These are phyloP conservation scores for Pleurotus giganteus DNA, from an alignment of 768 basidiomycete species.

Conservation along the genomic window DNA sequence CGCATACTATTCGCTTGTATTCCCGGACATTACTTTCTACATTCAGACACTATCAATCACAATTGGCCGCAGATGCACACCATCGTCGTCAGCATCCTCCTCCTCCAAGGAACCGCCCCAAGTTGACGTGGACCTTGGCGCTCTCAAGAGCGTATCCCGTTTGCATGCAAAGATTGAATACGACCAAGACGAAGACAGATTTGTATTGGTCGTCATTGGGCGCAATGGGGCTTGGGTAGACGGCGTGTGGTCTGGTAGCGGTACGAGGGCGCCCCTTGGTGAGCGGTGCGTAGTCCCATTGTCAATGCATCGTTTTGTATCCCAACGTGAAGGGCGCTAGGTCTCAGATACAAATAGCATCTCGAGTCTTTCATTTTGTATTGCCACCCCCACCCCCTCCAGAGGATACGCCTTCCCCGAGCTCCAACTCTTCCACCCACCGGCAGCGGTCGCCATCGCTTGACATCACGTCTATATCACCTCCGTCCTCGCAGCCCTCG, in stretches of 20 bases:
- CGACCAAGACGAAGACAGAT: conserved; percentile 85
- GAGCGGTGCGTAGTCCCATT: conserved; percentile 58
- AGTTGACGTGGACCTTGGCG: conserved; percentile 90
- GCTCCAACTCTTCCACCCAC: conserved; percentile 68
- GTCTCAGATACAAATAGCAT: conserved; percentile 95
- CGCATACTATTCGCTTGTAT: conserved; percentile 92
- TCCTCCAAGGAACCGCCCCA: conserved; percentile 56
- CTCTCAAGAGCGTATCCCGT: conserved; percentile 96
- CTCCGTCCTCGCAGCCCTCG: conserved; percentile 78
- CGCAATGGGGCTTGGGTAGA: conserved; percentile 98
- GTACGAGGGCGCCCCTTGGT: conserved; percentile 79
- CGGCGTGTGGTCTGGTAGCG: conserved; percentile 91
- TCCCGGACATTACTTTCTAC: conserved; percentile 94
- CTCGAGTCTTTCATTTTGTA: conserved; percentile 94
- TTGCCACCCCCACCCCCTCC: conserved; percentile 84
- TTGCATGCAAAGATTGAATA: conserved; percentile 95
- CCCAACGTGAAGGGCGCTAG: conserved; percentile 37
- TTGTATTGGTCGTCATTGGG: conserved; percentile 89
- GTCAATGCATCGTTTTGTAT: conserved; percentile 12
- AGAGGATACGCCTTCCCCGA: conserved; percentile 80
- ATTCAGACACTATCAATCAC: conserved; percentile 93
- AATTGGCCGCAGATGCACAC: conserved; percentile 86
- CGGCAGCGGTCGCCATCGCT: conserved; percentile 76
- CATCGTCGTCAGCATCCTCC: conserved; percentile 48
- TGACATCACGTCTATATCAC: conserved; percentile 78